Percentiles rank a stretch among this genome's conserved stretches.
phyloP scores from a whole-genome alignment of 2,329 filamentous ascomycete species.

The Catunica adiposa region DNA sequence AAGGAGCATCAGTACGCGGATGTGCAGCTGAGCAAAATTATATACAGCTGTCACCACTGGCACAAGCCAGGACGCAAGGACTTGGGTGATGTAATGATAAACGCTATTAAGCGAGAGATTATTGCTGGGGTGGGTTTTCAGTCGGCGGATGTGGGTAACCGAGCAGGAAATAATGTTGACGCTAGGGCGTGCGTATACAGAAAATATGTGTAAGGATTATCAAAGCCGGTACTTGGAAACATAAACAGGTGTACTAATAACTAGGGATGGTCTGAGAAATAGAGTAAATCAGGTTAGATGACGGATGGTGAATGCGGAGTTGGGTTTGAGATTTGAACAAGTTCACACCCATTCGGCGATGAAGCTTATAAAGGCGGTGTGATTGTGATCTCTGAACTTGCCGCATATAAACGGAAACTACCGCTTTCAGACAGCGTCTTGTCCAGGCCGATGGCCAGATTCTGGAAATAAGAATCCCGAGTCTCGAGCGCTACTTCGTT shows the following conservation, averaged over 20 bases:
- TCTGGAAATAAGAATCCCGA: no score
- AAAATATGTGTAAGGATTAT: neutral
- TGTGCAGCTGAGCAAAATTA: neutral
- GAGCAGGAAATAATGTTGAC: conserved; percentile 3
- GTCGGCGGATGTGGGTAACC: conserved; percentile 2
- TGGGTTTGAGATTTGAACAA: no score
- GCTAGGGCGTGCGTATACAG: neutral
- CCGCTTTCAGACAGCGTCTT: no score
- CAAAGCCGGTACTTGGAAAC: neutral
- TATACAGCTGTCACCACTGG: neutral
- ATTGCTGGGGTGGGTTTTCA: neutral
- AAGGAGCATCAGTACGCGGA: neutral
- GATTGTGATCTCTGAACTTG: no score
- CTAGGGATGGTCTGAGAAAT: neutral
- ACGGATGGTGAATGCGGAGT: no score
- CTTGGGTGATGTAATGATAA: conserved; percentile 9
- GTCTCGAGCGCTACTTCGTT: no score
- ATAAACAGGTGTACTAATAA: neutral
- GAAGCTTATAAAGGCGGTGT: no score
- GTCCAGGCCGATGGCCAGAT: no score
- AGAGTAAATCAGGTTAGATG: neutral
- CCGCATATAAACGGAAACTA: no score
- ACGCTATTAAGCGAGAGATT: conserved; percentile 4
- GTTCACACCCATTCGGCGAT: no score
- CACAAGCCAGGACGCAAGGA: neutral